A percentile compares a stretch with the other conserved stretches of the same genome.
Evolutionary conservation across 768 basidiomycete species (phyloP).

Genomic region (Cubamyces sp.): DNA sequence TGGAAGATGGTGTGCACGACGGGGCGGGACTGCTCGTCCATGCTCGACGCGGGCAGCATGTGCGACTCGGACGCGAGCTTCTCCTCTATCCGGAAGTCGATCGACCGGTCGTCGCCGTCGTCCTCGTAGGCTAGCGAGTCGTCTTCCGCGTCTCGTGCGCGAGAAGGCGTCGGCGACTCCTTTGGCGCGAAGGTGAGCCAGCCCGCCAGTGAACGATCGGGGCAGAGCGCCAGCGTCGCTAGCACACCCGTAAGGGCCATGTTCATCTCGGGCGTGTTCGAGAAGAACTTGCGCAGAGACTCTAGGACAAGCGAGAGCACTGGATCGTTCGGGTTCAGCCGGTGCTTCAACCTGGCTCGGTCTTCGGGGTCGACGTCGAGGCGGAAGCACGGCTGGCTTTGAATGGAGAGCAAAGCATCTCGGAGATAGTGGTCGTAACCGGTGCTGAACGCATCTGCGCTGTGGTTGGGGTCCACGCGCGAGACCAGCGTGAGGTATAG

Average conservation of each 20-base stretch:
- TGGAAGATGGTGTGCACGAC: constrained; percentile 82
- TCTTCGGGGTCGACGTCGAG: constrained; percentile 45
- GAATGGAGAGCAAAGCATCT: constrained; percentile 72
- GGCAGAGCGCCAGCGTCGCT: constrained; percentile 81
- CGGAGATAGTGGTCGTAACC: constrained; percentile 83
- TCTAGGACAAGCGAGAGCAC: constrained; percentile 73
- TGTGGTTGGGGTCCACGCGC: constrained; percentile 73
- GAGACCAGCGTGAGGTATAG: constrained; percentile 80
- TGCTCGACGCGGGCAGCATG: constrained; percentile 63
- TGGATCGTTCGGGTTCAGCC: constrained; percentile 78
- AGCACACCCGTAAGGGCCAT: constrained; percentile 85
- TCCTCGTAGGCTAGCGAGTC: constrained; percentile 39
- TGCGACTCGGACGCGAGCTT: constrained; percentile 60
- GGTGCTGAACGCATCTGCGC: constrained; percentile 77
- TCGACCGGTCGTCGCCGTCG: constrained; percentile 79
- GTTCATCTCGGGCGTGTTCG: constrained; percentile 85
- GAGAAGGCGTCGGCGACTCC: constrained; percentile 37
- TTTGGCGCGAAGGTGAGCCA: constrained; percentile 78
- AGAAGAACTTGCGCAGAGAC: constrained; percentile 77
- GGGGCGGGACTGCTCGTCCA: constrained; percentile 76
- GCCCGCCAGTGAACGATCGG: constrained; percentile 82
- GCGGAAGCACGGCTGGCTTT: constrained; percentile 63
- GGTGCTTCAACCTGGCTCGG: constrained; percentile 60
- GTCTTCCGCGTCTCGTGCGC: constrained; percentile 24
- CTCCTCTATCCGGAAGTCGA: constrained; percentile 76